Percentiles rank a stretch among this genome's conserved stretches.
Evolutionary conservation across 2,329 filamentous ascomycete genomes (phyloP).

Genomic region (Cadophora sp.): DNA sequence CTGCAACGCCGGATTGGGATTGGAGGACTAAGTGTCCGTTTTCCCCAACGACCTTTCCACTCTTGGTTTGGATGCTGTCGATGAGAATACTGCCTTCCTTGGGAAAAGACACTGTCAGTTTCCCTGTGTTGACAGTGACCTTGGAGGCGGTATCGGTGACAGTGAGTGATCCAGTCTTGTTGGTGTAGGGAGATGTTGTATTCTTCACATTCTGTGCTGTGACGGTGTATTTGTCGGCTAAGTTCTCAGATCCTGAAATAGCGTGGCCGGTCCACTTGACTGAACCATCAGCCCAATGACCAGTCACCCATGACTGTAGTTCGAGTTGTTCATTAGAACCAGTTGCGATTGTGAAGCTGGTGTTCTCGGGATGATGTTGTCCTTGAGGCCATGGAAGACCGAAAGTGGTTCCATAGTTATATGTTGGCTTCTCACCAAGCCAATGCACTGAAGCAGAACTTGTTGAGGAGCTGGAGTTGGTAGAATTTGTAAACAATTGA

Average conservation of each 20-base stretch:
- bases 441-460: conserved; percentile 31
- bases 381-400: conserved; percentile 35
- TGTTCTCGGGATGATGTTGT: conserved; percentile 26
- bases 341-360: conserved; percentile 29
- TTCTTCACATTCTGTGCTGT: conserved; percentile 24
- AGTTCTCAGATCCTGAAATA: conserved; percentile 51
- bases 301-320: conserved; percentile 63
- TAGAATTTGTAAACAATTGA: conserved; percentile 18
- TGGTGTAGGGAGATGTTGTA: neutral
- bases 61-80: conserved; percentile 29
- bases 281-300: conserved; percentile 65
- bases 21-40: conserved; percentile 59
- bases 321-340: conserved; percentile 19
- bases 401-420: conserved; percentile 35
- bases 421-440: conserved; percentile 31
- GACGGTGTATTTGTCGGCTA: conserved; percentile 53
- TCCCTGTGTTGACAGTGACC: conserved; percentile 32
- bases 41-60: conserved; percentile 32
- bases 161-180: conserved; percentile 14
- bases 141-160: conserved; percentile 3
- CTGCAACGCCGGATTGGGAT: conserved; percentile 56
- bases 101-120: conserved; percentile 31
- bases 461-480: conserved; percentile 15
- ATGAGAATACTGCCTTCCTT: conserved; percentile 31
- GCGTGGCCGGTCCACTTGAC: conserved; percentile 69